Evolutionary conservation across 2,329 filamentous ascomycete species (phyloP).

Genomic region (Xylaria sp.): DNA sequence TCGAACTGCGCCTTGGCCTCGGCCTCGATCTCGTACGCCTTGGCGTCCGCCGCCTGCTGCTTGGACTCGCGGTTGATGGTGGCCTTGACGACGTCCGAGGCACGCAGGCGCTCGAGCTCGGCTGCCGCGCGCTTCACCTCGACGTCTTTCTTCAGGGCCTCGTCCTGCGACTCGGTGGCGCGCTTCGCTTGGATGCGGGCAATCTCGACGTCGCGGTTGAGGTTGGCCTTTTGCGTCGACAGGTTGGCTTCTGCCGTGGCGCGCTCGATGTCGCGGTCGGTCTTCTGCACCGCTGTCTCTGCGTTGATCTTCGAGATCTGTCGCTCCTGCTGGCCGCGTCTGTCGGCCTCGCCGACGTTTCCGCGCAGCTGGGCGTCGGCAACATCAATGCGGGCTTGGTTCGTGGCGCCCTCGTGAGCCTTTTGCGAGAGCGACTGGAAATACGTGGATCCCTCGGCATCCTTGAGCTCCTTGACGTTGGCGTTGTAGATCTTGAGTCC

Average conservation of each 20-base stretch:
- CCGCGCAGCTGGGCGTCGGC: slow-evolving; percentile 72
- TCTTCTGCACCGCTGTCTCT: slow-evolving; percentile 85
- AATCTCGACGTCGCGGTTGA: slow-evolving; percentile 79
- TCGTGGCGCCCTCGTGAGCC: slow-evolving; percentile 85
- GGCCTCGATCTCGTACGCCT: slow-evolving; percentile 72
- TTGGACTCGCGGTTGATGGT: slow-evolving; percentile 74
- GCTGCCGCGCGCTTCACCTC: slow-evolving; percentile 81
- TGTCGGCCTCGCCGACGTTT: slow-evolving; percentile 81
- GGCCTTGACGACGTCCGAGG: slow-evolving; percentile 81
- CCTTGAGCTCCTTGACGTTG: slow-evolving; percentile 87
- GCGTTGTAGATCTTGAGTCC: slow-evolving; percentile 79
- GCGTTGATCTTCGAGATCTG: slow-evolving; percentile 83
- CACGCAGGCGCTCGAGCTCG: slow-evolving; percentile 82
- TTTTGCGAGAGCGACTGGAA: slow-evolving; percentile 85
- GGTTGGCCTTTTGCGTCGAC: slow-evolving; percentile 75
- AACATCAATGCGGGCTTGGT: slow-evolving; percentile 77
- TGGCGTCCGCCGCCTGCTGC: slow-evolving; percentile 74
- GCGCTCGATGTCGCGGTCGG: slow-evolving; percentile 84
- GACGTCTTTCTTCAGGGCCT: slow-evolving; percentile 82
- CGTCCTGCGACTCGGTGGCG: slow-evolving; percentile 78
- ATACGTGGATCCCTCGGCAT: slow-evolving; percentile 83
- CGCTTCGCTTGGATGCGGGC: slow-evolving; percentile 79
- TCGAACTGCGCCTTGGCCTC: slow-evolving; percentile 68
- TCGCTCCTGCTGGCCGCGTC: slow-evolving; percentile 82
- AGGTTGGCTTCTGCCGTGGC: slow-evolving; percentile 81